Evolutionary conservation across 129 eudicot species (phyloP), one percentile per base, ranked within the genome.

Genomic region (Oenanthe sinensis): DNA sequence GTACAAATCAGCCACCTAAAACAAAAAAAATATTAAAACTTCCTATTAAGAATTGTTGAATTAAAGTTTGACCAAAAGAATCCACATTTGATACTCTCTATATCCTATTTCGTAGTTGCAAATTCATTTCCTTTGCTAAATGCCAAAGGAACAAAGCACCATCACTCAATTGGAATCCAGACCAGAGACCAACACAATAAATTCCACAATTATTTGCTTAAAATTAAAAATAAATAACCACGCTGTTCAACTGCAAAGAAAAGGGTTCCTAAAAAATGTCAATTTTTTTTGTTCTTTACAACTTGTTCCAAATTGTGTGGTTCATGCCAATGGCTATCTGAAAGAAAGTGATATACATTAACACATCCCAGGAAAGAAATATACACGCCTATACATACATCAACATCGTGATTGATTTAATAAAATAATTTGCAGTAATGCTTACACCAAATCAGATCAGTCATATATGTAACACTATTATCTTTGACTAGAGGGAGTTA

Each of bases 61-160:
- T 16, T 15, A 7, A 52, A 55, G 65, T 22, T 22, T 55, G 65
- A 55, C 30, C 65, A 55, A 16, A 22, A 22, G 65, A 55, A 22
- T 55, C 65, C 11, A 55, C 28, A 54, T 54, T 0, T 5, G 26
- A 54, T 7, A 22, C 30, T 55, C 28, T 54, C 6, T 52, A 5
- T 19, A 5, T 19, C n/a, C 13, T 22, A 8, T 22, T 8, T 4
- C 30, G n/a, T 30, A 15, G 72, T 30, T 67, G 43, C 72, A 67
- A 8, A 3, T 26, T 15, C 22, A 14, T 14, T 30, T 13, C 65
- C 83, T 55, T 24, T 19, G 52, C 65, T 77, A 58, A 75, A 33
- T 39, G 75, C 36, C 43, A 46, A 75, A 83, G 33, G 52, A 74
- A 79, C 80, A 82, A 83, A 73, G 72, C 46, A 83, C 6, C 2